A percentile compares a stretch with the other conserved stretches of the same genome.
phyloP scores from a whole-genome alignment of 768 basidiomycete genomes.

The Amanita polypyramis region DNA sequence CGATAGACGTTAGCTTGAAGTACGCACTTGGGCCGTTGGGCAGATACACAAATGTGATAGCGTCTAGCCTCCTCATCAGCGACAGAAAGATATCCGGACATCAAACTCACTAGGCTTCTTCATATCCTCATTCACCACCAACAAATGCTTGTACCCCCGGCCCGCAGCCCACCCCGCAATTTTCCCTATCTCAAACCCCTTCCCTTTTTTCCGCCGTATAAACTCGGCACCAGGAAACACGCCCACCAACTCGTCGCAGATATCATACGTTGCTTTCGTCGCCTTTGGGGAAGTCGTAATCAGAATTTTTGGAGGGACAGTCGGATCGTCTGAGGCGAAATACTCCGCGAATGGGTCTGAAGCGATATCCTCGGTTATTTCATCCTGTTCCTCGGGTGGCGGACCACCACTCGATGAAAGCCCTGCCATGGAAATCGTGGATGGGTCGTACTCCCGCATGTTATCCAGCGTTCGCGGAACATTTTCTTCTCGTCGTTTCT shows the following conservation, averaged over 20 bases:
- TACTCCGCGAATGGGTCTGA: conserved; percentile 73
- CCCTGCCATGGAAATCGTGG: conserved; percentile 43
- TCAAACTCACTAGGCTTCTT: conserved; percentile 77
- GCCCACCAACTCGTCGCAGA: conserved; percentile 84
- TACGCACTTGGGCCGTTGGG: conserved; percentile 92
- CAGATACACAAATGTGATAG: conserved; percentile 84
- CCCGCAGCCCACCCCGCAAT: conserved; percentile 92
- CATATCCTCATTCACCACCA: conserved; percentile 93
- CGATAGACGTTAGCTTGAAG: conserved; percentile 86
- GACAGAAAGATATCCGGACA: neutral
- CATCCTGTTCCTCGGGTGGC: conserved; percentile 30
- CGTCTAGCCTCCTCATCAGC: conserved; percentile 43
- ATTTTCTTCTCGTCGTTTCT: conserved; percentile 82
- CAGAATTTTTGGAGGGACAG: conserved; percentile 74
- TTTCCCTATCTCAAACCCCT: conserved; percentile 82
- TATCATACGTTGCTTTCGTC: conserved; percentile 81
- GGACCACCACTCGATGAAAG: conserved; percentile 26
- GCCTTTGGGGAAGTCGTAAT: conserved; percentile 87
- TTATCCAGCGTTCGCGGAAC: conserved; percentile 91
- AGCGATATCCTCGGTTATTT: conserved; percentile 57
- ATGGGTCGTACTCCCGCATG: conserved; percentile 75
- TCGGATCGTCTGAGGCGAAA: conserved; percentile 59
- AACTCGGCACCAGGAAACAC: conserved; percentile 92
- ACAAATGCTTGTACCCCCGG: conserved; percentile 77
- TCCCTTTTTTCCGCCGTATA: conserved; percentile 75